phyloP scores from a whole-genome alignment of 2,329 filamentous ascomycete species.

The Xylaria sp. region DNA sequence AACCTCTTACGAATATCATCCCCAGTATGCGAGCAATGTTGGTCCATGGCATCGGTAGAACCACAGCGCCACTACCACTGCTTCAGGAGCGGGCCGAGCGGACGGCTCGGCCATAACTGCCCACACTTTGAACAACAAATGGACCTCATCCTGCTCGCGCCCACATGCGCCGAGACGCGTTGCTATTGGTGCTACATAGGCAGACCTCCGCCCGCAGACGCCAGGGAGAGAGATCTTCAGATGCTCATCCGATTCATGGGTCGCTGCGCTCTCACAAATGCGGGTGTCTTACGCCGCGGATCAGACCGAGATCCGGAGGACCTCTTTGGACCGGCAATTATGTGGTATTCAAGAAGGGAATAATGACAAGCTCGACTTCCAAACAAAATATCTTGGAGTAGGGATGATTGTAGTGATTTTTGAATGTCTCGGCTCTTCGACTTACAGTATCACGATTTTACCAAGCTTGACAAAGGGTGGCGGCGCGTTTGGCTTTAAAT shows the following conservation, averaged over 20 bases:
- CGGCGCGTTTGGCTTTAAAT: neutral
- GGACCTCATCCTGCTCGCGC: neutral
- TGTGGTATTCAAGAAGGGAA: neutral
- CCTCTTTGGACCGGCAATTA: neutral
- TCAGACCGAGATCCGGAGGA: neutral
- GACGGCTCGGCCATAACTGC: neutral
- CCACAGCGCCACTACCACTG: neutral
- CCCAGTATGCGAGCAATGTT: constrained; percentile 10
- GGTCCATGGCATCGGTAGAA: neutral
- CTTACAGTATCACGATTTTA: neutral
- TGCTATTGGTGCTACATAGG: constrained; percentile 18
- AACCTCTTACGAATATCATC: neutral
- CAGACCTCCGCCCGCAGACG: neutral
- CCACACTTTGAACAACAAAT: neutral
- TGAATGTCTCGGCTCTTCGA: neutral
- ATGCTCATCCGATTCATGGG: neutral
- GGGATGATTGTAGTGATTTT: neutral
- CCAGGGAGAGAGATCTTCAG: accelerated
- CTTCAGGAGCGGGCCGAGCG: neutral
- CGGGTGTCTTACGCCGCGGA: neutral
- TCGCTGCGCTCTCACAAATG: neutral
- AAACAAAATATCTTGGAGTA: neutral
- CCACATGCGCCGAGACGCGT: neutral
- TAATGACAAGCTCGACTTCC: neutral
- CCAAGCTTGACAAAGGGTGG: neutral